phyloP scores from a whole-genome alignment of 768 basidiomycete genomes.

The Russula brevipes region DNA sequence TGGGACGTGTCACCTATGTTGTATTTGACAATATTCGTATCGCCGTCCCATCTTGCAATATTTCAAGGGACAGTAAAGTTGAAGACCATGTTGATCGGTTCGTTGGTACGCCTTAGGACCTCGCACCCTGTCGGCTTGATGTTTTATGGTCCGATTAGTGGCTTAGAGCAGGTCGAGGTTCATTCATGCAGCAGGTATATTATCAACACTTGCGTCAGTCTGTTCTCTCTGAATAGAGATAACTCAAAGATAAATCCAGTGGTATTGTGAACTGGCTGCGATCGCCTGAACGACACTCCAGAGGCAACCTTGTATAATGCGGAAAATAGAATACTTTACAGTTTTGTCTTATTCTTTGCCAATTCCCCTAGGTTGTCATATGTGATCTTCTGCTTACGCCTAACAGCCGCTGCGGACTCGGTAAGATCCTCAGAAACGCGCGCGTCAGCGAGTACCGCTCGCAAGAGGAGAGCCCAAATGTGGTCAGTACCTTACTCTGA shows the following conservation, averaged over 20 bases:
- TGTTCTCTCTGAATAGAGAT: no score
- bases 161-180: no score
- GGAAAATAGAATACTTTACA: slow-evolving; percentile 1
- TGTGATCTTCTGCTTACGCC: slow-evolving; percentile 4
- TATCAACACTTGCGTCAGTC: no score
- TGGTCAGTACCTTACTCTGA: slow-evolving; percentile 42
- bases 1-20: no score
- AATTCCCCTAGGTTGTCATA: slow-evolving; percentile 3
- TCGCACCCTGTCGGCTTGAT: no score
- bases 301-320: not conserved
- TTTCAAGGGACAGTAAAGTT: no score
- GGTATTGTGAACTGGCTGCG: not conserved
- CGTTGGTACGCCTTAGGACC: no score
- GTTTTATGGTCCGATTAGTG: no score
- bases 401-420: not conserved
- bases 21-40: no score
- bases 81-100: no score
- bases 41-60: no score
- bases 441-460: not conserved
- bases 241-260: not conserved
- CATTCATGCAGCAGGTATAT: no score
- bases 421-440: slow-evolving; percentile 31
- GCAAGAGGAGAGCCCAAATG: not conserved
- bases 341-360: not conserved
- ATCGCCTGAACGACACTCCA: not conserved